Conservation (phyloP, 192 early-diverging fungal genomes). For the Podila horticola region DNA sequence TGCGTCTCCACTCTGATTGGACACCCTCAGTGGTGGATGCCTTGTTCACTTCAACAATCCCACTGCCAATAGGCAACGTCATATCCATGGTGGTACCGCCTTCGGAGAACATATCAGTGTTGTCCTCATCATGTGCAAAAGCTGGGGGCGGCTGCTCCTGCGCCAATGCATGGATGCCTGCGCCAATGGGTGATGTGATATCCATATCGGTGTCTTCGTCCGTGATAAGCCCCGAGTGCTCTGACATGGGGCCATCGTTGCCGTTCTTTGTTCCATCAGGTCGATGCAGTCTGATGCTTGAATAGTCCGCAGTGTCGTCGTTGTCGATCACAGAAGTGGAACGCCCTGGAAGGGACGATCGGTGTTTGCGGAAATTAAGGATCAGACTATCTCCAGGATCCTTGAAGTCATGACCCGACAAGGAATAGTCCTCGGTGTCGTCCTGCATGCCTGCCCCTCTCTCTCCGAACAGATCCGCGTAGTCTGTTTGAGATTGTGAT, state of each 20-base stretch:
- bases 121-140: slow-evolving; percentile 21
- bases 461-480: neutral
- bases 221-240: neutral
- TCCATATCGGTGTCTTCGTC: slow-evolving; percentile 47
- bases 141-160: slow-evolving; percentile 33
- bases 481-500: neutral
- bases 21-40: neutral
- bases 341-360: slow-evolving; percentile 22
- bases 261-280: neutral
- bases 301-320: too few relatives aligned
- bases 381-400: slow-evolving; percentile 18
- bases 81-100: slow-evolving; percentile 35
- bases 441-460: slow-evolving; percentile 7
- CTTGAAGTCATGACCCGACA: slow-evolving; percentile 12
- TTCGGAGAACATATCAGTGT: slow-evolving; percentile 31
- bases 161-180: slow-evolving; percentile 30
- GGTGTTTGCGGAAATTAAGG: slow-evolving; percentile 19
- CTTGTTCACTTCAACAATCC: slow-evolving; percentile 18
- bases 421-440: slow-evolving; percentile 7
- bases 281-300: neutral
- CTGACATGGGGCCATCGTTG: neutral
- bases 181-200: slow-evolving; percentile 44
- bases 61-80: slow-evolving; percentile 25
- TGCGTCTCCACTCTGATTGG: neutral
- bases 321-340: too few relatives aligned